Conservation (phyloP, 257 asterid species). For the Eustoma russellianum region DNA sequence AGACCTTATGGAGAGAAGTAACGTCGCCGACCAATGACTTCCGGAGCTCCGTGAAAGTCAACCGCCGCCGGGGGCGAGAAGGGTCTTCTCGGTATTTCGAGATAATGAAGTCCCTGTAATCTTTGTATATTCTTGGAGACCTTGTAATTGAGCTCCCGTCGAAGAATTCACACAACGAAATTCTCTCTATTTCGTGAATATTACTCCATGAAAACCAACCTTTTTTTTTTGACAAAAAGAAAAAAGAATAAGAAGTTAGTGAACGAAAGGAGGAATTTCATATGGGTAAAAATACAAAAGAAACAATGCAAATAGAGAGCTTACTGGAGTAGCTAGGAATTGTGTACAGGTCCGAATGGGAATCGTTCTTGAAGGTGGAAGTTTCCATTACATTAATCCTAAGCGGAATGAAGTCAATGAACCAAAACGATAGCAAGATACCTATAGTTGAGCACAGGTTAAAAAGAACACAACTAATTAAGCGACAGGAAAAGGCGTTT, state of each 20-base stretch:
- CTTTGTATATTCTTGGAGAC: slow-evolving; percentile 75
- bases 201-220: slow-evolving; percentile 88
- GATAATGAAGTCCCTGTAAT: slow-evolving; percentile 78
- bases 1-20: slow-evolving; percentile 63
- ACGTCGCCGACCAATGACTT: slow-evolving; percentile 87
- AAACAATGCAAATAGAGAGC: too few species aligned
- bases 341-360: slow-evolving; percentile 72
- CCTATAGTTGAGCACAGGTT: too few species aligned
- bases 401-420: too few species aligned
- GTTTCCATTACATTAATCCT: too few species aligned
- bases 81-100: slow-evolving; percentile 72
- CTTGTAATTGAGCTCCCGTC: slow-evolving; percentile 68
- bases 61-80: slow-evolving; percentile 34
- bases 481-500: too few species aligned
- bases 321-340: slow-evolving; percentile 88
- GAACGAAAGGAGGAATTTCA: too few species aligned
- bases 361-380: slow-evolving; percentile 1
- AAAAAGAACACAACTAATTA: too few species aligned
- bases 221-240: too few species aligned
- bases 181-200: slow-evolving; percentile 79
- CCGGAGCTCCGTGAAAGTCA: slow-evolving; percentile 66
- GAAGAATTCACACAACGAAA: slow-evolving; percentile 64
- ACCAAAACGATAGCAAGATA: too few species aligned
- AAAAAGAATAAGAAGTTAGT: too few species aligned
- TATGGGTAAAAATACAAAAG: too few species aligned